A percentile compares a stretch with the other conserved stretches of the same genome.
Evolutionary conservation across 305 asterid species (phyloP).

Genomic region (Plantago rigida): DNA sequence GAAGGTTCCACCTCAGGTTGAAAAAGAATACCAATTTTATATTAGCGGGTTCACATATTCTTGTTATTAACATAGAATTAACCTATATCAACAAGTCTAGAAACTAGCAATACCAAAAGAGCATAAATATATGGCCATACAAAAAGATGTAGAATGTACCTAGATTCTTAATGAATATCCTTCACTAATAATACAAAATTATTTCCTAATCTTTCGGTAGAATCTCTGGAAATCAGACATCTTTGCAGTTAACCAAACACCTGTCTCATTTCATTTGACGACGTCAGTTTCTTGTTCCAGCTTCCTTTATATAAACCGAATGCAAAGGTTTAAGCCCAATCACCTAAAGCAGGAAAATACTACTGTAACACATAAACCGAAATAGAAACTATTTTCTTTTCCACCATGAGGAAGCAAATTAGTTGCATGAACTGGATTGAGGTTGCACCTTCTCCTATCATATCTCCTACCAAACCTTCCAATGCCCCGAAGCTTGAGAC

Average conservation of each 20-base stretch:
- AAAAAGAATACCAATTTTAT: no score
- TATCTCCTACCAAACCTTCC: conserved; percentile 42
- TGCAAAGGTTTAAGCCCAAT: no score
- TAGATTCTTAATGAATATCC: background rate
- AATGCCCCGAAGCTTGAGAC: conserved; percentile 59
- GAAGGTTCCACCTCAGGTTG: no score
- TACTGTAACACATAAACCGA: background rate
- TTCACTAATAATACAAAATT: background rate
- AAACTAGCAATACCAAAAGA: no score
- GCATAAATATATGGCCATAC: no score
- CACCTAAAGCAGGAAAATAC: no score
- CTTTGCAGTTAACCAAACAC: conserved; percentile 18
- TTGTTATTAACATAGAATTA: no score
- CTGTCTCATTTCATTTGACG: conserved; percentile 11
- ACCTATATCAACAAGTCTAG: no score
- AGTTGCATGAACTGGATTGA: conserved; percentile 37
- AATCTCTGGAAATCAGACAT: conserved; percentile 8
- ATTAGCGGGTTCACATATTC: no score
- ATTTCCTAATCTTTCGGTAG: conserved; percentile 7
- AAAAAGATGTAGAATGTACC: background rate
- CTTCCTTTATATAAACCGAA: background rate
- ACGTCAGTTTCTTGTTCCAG: conserved; percentile 8
- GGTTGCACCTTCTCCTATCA: conserved; percentile 47
- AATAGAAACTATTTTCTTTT: background rate
- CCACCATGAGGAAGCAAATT: conserved; percentile 39